Base-by-base conservation (phyloP, 495 filamentous ascomycete genomes). In the Neohortaea acidophila region DNA sequence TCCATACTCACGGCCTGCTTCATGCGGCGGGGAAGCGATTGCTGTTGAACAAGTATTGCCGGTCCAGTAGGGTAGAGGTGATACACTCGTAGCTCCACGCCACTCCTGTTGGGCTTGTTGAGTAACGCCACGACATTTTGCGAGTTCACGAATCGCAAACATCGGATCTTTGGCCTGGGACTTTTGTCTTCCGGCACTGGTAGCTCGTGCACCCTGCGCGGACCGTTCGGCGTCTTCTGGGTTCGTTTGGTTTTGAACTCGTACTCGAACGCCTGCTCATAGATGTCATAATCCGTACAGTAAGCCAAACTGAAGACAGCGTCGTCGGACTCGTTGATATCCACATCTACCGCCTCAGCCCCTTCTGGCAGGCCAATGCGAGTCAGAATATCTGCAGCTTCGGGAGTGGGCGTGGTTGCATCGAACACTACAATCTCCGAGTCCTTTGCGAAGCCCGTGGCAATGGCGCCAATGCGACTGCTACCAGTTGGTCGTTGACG, bases 361-460 rank as follows among this genome's bases (percentile, higher is more conserved):
- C 62, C 62, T 38, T 58, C 67, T 7, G 57, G 59, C 23, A 78
- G 63, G n/a, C 72, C 63, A 31, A 93, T 70, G 30, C 73, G 70
- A 9, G 73, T 73, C 48, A 77, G 68, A 11, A 78, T 58, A 53
- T 77, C 75, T n/a, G 71, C 63, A 22, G 67, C 56, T 28, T 56
- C 54, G 14, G 70, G 69, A 11, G 62, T 65, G 21, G 64, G 54
- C 19, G 65, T 55, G 24, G 69, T 72, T n/a, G 73, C 71, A 55
- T 72, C 64, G 57, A 94, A 85, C 37, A 93, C 56, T 24, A 84
- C 77, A 44, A 97, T 74, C 58, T 97, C 79, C 22, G 75, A 65
- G 14, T 76, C 62, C 25, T 71, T 73, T 10, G 80, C 72, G 30
- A 87, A 58, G 18, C 82, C 79, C 0, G 81, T 84, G 12, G 81